Evolutionary conservation across 371 early-diverging fungal species (phyloP).

Genomic region (Rhizomucor pusillus): DNA sequence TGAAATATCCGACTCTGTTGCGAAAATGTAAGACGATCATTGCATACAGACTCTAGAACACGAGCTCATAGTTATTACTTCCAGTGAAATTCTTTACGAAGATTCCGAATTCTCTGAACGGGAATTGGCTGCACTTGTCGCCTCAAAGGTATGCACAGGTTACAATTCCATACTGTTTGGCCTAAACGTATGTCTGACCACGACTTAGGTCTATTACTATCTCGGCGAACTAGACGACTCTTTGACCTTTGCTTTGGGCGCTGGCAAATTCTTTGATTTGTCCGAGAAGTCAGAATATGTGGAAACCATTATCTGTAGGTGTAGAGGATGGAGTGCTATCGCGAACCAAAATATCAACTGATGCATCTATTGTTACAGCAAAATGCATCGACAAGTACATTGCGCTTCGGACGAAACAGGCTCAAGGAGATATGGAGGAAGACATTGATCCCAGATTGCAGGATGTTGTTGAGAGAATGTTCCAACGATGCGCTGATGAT

Average conservation of each 20-base stretch:
- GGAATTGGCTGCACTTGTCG: slow-evolving; percentile 91
- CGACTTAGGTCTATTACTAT: slow-evolving; percentile 82
- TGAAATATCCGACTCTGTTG: slow-evolving; percentile 92
- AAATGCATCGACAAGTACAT: slow-evolving; percentile 96
- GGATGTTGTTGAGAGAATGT: slow-evolving; percentile 91
- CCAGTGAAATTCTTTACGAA: slow-evolving; percentile 91
- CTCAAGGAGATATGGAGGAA: slow-evolving; percentile 39
- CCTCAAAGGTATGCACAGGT: slow-evolving; percentile 81
- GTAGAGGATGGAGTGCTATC: not conserved
- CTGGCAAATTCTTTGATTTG: slow-evolving; percentile 87
- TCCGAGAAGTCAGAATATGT: slow-evolving; percentile 82
- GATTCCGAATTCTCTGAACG: slow-evolving; percentile 82
- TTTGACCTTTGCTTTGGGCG: slow-evolving; percentile 91
- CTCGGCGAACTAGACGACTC: slow-evolving; percentile 95
- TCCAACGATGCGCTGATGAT: slow-evolving; percentile 84
- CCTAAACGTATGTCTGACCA: not conserved
- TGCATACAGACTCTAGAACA: not conserved
- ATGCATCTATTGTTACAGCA: slow-evolving; percentile 32
- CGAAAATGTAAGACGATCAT: slow-evolving; percentile 75
- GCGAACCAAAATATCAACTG: not conserved
- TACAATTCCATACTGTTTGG: too few species aligned
- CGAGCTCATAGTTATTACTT: not conserved
- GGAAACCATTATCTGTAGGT: slow-evolving; percentile 89
- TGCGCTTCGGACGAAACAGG: slow-evolving; percentile 53
- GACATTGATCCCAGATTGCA: slow-evolving; percentile 77